Evolutionary conservation across 2,329 filamentous ascomycete species (phyloP), one percentile per base, ranked within the genome.

Genomic region (Diplodia scrobiculata): DNA sequence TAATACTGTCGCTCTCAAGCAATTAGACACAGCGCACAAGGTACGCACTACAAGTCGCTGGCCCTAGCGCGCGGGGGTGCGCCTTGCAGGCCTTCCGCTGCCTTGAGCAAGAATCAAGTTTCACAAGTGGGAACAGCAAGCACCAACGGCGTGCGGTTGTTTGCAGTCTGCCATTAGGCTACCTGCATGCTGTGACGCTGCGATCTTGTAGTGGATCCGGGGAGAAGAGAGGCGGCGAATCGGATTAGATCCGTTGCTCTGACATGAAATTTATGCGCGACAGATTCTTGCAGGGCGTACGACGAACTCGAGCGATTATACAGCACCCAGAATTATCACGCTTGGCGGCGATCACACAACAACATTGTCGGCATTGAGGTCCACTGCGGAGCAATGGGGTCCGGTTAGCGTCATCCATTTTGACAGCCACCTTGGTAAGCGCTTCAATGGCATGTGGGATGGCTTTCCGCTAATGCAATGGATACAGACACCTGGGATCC

Each of bases 321-420:
- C 71, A 2, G 78, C 78, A 11, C 84, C 84, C 13, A 77, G 83
- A 25, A 84, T 86, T 58, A 78, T 86, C 32, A 82, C 81, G 0
- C 72, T 86, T 0, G 83, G 84, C 11, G 84, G 84, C 27, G 83
- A 86, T 69, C 84, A 86, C 73, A 85, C 83, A 0, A 86, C 83
- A 0, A 85, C 84, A 0, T 73, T 85, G 5, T 80, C 82, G 2
- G 83, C 83, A 0, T 70, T 86, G 69, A 73, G 84, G 60, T 84
- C 83, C 2, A 80, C 82, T 0, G 73, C 79, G 69, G 68, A 79
- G 3, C 78, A 79, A 62, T 88, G 83, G 82, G 85, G 83, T 0
- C 72, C 78, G 14, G 81, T 85, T 2, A 84, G 82, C 68, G 83
- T 86, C 5, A 84, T 86, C n/a, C 83, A 85, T 72, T 86, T 86